Base-by-base conservation (phyloP, 768 basidiomycete genomes). In the Mycena alexandri region DNA sequence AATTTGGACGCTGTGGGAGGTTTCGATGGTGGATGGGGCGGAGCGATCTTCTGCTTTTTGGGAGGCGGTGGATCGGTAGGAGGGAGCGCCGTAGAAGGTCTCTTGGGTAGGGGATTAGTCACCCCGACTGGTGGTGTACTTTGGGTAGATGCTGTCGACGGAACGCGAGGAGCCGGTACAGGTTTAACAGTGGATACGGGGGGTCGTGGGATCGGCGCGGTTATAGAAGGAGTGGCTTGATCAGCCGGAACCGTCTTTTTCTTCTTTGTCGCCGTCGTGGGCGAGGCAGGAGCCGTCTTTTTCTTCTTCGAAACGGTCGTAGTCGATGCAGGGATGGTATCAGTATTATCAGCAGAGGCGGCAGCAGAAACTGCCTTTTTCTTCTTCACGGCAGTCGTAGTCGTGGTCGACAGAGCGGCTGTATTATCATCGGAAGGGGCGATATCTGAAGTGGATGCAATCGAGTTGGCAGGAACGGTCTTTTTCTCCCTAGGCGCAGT, bases 51-150 rank as follows among this genome's bases (percentile, higher is more conserved):
- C 13, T 53, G 61, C 33, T 63, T 67, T 56, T 70, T 70, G 36
- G 56, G 16, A 9, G 65, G 42, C 24, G 58, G 62, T 42, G 57
- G 43, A 50, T 54, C 56, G 22, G n/a, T 43, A 10, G 61, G 12
- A 91, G 76, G 86, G 81, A 78, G 92, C 90, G 33, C 90, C 90
- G 69, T 34, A 47, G 54, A 90, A 81, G 43, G 81, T 90, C 72
- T 90, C 93, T 73, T 89, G 87, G 33, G 81, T 88, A 3, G 16
- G 9, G 41, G 41, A 21, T 54, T 22, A 41, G 55, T 19, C 19
- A 24, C 41, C 19, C 7, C 19, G 51, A 12, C 34, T 17, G 51
- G n/a, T 34, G 33, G 33, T 25, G n/a, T 52, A 52, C 10, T n/a
- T 52, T 9, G 51, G n/a, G 19, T 46, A 16, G 50, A 36, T 25